A percentile compares a stretch with the other conserved stretches of the same genome.
These are phyloP conservation scores for Paraphoma chrysanthemicola DNA, from an alignment of 2,329 filamentous ascomycete genomes.

Conservation along the genomic window DNA sequence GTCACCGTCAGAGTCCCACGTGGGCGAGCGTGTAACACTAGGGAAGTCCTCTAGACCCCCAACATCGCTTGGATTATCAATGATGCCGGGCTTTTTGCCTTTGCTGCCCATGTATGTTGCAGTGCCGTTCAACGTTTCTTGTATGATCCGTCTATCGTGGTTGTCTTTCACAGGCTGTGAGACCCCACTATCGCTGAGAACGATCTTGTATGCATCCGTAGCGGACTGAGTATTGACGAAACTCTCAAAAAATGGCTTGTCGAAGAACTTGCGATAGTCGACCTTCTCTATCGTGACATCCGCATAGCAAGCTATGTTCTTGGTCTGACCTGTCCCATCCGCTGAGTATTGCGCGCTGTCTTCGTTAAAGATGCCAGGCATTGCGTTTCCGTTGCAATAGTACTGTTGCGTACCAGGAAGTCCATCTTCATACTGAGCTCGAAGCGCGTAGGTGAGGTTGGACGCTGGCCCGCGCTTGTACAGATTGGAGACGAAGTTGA, in stretches of 20 bases:
- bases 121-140: conserved; percentile 39
- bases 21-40: conserved; percentile 20
- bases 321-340: conserved; percentile 28
- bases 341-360: conserved; percentile 31
- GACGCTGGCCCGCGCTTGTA: conserved; percentile 45
- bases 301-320: conserved; percentile 40
- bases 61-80: conserved; percentile 42
- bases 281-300: conserved; percentile 35
- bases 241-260: conserved; percentile 37
- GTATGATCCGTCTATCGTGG: conserved; percentile 44
- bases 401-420: conserved; percentile 43
- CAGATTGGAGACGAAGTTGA: conserved; percentile 44
- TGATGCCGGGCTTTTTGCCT: conserved; percentile 40
- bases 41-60: conserved; percentile 46
- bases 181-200: conserved; percentile 43
- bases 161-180: conserved; percentile 39
- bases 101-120: conserved; percentile 40
- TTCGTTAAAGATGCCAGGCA: conserved; percentile 38
- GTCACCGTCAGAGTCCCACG: conserved; percentile 44
- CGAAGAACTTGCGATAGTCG: conserved; percentile 40
- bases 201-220: conserved; percentile 46
- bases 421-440: conserved; percentile 41
- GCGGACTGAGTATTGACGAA: conserved; percentile 38
- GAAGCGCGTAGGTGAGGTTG: conserved; percentile 32
- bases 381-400: conserved; percentile 44